Evolutionary conservation across 2,329 filamentous ascomycete genomes (phyloP).

Genomic region (Aspergillus pseudotamarii): DNA sequence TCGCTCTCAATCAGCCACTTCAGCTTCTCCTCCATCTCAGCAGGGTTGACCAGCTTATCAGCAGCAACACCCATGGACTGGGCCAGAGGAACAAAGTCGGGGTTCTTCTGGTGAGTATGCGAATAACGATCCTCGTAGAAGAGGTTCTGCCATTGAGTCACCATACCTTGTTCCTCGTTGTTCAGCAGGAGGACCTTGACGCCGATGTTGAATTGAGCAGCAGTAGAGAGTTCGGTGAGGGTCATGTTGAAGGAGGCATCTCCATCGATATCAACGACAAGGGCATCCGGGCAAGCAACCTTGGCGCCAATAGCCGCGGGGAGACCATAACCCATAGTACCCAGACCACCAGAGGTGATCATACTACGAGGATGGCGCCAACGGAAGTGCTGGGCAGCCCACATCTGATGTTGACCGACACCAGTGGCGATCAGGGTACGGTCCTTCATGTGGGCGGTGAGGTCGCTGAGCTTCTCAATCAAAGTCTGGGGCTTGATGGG

Average conservation of each 20-base stretch:
- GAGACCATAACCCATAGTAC: constrained; percentile 94
- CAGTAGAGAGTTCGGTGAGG: constrained; percentile 89
- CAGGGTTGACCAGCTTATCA: constrained; percentile 70
- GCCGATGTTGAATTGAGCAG: constrained; percentile 93
- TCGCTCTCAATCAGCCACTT: constrained; percentile 88
- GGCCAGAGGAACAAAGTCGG: constrained; percentile 91
- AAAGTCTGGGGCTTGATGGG: constrained; percentile 93
- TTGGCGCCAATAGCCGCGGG: constrained; percentile 95
- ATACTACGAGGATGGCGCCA: constrained; percentile 91
- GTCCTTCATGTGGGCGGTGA: constrained; percentile 79
- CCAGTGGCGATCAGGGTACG: constrained; percentile 88
- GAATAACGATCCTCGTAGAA: constrained; percentile 94
- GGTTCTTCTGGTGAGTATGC: constrained; percentile 92
- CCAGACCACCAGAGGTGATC: constrained; percentile 94
- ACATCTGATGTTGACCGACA: constrained; percentile 99
- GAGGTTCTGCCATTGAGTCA: constrained; percentile 96
- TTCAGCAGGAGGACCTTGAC: constrained; percentile 94
- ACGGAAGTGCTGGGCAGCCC: constrained; percentile 94
- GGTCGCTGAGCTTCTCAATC: constrained; percentile 84
- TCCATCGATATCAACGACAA: constrained; percentile 94
- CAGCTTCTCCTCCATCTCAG: constrained; percentile 75
- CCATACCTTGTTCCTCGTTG: constrained; percentile 98
- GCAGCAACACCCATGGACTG: constrained; percentile 88
- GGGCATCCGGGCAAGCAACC: constrained; percentile 76
- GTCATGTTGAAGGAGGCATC: constrained; percentile 99